Percentiles rank a stretch among this genome's conserved stretches.
Evolutionary conservation across 2,329 filamentous ascomycete species (phyloP).

Genomic region (Alternaria panax): DNA sequence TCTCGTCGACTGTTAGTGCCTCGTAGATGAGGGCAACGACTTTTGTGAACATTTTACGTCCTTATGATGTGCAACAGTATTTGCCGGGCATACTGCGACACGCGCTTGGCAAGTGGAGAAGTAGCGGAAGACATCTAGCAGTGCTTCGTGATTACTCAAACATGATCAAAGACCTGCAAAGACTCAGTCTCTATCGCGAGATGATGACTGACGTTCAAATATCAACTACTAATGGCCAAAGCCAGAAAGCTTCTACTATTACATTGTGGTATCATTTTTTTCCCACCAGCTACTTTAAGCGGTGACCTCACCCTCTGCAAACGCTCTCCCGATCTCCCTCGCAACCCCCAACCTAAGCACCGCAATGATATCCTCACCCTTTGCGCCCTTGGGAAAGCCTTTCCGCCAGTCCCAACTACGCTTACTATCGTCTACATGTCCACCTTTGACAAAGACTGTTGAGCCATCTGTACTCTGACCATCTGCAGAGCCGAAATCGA

Average conservation of each 20-base stretch:
- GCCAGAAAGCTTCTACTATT: background rate
- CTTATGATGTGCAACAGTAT: too few relatives aligned
- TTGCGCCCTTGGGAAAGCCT: constrained; percentile 64
- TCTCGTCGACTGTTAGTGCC: background rate
- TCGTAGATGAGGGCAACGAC: background rate
- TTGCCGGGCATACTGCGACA: background rate
- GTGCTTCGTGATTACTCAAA: background rate
- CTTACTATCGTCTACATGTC: constrained; percentile 52
- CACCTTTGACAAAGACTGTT: constrained; percentile 54
- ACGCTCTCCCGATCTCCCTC: constrained; percentile 73
- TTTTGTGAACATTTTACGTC: background rate
- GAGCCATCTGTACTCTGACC: constrained; percentile 53
- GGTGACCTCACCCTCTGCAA: constrained; percentile 69
- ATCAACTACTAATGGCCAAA: background rate
- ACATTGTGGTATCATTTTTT: constrained; percentile 8
- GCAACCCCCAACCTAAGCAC: constrained; percentile 77
- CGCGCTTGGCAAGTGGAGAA: background rate
- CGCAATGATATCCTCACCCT: constrained; percentile 73
- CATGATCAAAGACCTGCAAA: background rate
- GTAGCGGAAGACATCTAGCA: background rate
- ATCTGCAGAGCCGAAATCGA: constrained; percentile 66
- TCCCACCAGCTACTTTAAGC: background rate
- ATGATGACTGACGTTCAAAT: background rate
- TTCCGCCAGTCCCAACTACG: constrained; percentile 78
- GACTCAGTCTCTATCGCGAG: background rate